Conservation (phyloP, 306 rosid genomes). For the Lotus japonicus region DNA sequence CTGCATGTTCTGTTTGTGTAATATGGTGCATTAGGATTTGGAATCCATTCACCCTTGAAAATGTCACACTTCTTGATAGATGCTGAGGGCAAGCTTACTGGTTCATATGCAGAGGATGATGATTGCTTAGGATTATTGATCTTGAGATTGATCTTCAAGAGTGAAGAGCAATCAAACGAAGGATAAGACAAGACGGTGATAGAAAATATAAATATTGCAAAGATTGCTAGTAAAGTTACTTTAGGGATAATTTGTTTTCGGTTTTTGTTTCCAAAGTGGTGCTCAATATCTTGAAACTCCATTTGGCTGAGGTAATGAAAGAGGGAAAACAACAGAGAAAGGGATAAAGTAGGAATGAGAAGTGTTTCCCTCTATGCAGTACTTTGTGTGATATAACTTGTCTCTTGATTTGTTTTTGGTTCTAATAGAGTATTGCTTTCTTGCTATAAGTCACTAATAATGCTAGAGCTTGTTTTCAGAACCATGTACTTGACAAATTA, state of each 20-base stretch:
- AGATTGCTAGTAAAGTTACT: conserved; percentile 25
- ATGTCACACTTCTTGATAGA: conserved; percentile 41
- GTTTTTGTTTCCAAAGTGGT: conserved; percentile 27
- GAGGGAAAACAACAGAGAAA: conserved; percentile 1
- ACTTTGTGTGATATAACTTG: too few species aligned
- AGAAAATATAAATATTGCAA: conserved; percentile 27
- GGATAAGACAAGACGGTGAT: conserved; percentile 35
- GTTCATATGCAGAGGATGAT: not conserved
- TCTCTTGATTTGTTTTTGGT: too few species aligned
- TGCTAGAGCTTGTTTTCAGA: too few species aligned
- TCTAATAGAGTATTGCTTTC: too few species aligned
- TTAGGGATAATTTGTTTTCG: conserved; percentile 28
- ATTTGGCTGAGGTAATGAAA: conserved; percentile 14
- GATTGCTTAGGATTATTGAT: not conserved
- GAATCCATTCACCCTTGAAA: conserved; percentile 63
- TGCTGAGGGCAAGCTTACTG: not conserved
- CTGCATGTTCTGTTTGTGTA: conserved; percentile 55
- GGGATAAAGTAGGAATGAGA: not conserved
- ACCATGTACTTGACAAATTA: too few species aligned
- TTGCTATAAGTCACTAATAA: too few species aligned
- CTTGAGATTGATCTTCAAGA: not conserved
- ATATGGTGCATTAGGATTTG: conserved; percentile 53
- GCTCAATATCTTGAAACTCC: conserved; percentile 37
- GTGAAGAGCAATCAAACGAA: conserved; percentile 18
- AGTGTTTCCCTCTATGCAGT: not conserved